Evolutionary conservation across 2,329 filamentous ascomycete species (phyloP), one percentile per base, ranked within the genome.

Genomic region (Arthrobotrys entomopaga): DNA sequence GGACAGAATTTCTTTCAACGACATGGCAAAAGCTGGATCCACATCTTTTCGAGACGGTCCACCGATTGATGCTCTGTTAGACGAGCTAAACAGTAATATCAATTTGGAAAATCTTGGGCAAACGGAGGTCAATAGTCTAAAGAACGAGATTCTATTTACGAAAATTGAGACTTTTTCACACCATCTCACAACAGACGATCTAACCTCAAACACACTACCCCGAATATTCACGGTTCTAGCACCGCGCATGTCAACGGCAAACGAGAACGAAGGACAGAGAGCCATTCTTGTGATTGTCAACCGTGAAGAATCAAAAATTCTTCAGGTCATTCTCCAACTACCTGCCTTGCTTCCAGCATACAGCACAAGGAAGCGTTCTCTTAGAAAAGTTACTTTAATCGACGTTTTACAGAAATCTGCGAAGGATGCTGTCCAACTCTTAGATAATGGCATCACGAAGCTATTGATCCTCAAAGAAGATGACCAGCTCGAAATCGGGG

Each of bases 1-100:
- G 77, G 93, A 96, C 77, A 87, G 91, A 78, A 86, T 89, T 0
- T 86, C 89, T n/a, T 96, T 96, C 79, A 86, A 89, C 26, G 93
- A 97, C 56, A 87, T 89, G 72, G 85, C 87, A 10, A 75, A 85
- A 13, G 87, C 90, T 77, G 87, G 90, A 72, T 86, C 88, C 5
- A 89, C 95, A 61, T 96, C 93, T 1, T 87, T 95, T 76, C 90
- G 90, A 29, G 88, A 86, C 22, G 72, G 60, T 13, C 77, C 77
- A 42, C 90, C 89, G 0, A 85, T 91, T 53, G 90, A 92, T 78
- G 85, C 86, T 48, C 83, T 91, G 0, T 82, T 93, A 1, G 90
- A 93, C 76, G 88, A 90, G 72, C 81, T 91, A 77, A 90, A 85
- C 72, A 91, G 91, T 87, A 78, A 77, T 24, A 76, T 78, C n/a